These are phyloP conservation scores for Botrytis fabae DNA, from an alignment of 2,329 filamentous ascomycete genomes.

Conservation along the genomic window DNA sequence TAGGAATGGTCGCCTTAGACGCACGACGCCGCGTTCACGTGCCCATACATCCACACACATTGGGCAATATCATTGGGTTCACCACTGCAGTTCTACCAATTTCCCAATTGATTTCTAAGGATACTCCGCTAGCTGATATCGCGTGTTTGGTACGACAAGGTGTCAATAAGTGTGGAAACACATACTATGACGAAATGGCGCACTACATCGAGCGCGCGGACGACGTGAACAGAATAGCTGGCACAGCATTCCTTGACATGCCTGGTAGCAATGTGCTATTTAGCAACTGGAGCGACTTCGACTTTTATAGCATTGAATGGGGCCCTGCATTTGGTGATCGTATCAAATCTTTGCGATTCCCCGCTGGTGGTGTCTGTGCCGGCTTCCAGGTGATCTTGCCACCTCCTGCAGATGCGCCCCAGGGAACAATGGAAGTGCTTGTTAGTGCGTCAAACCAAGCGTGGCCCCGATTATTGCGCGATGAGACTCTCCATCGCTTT, in stretches of 20 bases:
- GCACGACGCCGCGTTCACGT: constrained; percentile 12
- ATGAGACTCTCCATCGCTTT: constrained; percentile 13
- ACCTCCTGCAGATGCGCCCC: constrained; percentile 3
- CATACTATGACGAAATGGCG: constrained; percentile 2
- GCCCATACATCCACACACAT: constrained; percentile 3
- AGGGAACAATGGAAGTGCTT: constrained; percentile 12
- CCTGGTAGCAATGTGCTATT: constrained; percentile 15
- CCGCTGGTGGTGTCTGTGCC: constrained; percentile 1
- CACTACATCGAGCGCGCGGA: constrained; percentile 7
- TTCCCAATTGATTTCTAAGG: neutral
- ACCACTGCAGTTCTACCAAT: constrained; percentile 8
- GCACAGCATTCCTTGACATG: constrained; percentile 13
- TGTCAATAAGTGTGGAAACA: constrained; percentile 12
- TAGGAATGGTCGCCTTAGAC: neutral
- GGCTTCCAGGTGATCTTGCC: constrained; percentile 16
- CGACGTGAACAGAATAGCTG: constrained; percentile 4
- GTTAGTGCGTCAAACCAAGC: constrained; percentile 14
- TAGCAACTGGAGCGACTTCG: constrained; percentile 9
- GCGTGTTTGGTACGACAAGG: neutral
- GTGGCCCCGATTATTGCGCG: constrained; percentile 4
- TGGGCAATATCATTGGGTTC: constrained; percentile 10
- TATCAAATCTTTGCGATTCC: constrained; percentile 7
- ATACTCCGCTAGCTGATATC: constrained; percentile 11
- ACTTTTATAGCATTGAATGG: constrained; percentile 19
- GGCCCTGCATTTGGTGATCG: constrained; percentile 9